Evolutionary conservation across 2,329 filamentous ascomycete species (phyloP).

Genomic region (Pseudogymnoascus sp.): DNA sequence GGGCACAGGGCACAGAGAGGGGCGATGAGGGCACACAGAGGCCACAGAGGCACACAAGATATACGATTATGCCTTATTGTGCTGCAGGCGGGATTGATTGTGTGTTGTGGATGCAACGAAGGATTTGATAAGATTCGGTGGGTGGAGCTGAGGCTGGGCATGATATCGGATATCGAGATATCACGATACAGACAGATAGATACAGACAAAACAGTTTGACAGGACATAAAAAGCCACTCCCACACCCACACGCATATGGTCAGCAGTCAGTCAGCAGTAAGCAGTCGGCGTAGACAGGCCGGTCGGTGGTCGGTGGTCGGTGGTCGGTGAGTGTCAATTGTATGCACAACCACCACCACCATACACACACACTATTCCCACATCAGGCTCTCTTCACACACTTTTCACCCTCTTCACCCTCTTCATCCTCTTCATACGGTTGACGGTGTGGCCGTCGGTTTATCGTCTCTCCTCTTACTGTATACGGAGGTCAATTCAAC

Average conservation of each 20-base stretch:
- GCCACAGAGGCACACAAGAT: background rate
- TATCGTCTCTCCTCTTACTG: background rate
- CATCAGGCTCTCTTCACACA: background rate
- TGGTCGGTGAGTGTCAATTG: background rate
- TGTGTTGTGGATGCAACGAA: background rate
- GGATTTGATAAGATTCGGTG: background rate
- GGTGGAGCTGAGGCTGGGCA: background rate
- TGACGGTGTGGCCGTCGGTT: too few relatives aligned
- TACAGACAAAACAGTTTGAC: background rate
- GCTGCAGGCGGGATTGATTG: background rate
- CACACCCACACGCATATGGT: too few relatives aligned
- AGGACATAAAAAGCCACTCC: background rate
- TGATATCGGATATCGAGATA: background rate
- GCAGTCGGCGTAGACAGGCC: background rate
- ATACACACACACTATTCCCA: background rate
- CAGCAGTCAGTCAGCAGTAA: background rate
- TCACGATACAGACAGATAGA: background rate
- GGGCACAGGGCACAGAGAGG: too few relatives aligned
- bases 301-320: background rate
- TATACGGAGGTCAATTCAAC: conserved; percentile 4
- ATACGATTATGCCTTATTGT: background rate
- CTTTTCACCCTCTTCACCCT: background rate
- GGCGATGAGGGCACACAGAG: background rate
- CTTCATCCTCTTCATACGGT: background rate
- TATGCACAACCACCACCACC: too few relatives aligned